A percentile compares a stretch with the other conserved stretches of the same genome.
These are phyloP conservation scores for Geosmithia putterillii DNA, from an alignment of 2,329 filamentous ascomycete species.

Conservation along the genomic window DNA sequence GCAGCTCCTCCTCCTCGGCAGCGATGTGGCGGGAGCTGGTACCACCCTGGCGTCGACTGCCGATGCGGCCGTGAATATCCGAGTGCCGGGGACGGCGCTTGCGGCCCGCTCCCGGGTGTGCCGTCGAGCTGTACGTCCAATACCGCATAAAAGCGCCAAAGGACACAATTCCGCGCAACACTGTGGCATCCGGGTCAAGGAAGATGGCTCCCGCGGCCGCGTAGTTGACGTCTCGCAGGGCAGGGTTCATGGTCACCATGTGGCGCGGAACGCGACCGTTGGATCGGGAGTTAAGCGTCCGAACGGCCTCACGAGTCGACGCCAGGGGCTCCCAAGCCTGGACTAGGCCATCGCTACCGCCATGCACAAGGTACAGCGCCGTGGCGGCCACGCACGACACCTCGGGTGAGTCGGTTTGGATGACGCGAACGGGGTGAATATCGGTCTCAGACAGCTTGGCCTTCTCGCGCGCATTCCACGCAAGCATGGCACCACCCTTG, in stretches of 20 bases:
- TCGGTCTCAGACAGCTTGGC: constrained; percentile 20
- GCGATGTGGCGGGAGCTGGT: constrained; percentile 73
- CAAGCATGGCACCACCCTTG: constrained; percentile 57
- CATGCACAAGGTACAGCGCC: constrained; percentile 80
- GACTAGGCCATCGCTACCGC: constrained; percentile 87
- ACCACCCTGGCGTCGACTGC: constrained; percentile 44
- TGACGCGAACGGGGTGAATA: constrained; percentile 61
- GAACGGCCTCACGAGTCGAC: constrained; percentile 64
- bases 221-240: constrained; percentile 59
- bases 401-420: constrained; percentile 82
- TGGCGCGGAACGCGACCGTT: constrained; percentile 73
- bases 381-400: constrained; percentile 75
- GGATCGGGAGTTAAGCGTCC: constrained; percentile 78
- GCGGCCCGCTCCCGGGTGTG: constrained; percentile 57
- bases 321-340: constrained; percentile 95
- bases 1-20: constrained; percentile 72
- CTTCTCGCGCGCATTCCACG: constrained; percentile 74
- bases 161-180: constrained; percentile 75
- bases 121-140: constrained; percentile 85
- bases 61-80: constrained; percentile 39
- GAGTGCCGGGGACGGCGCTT: constrained; percentile 62
- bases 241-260: constrained; percentile 37
- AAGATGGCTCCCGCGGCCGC: constrained; percentile 74
- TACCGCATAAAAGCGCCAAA: constrained; percentile 81
- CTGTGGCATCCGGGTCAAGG: constrained; percentile 77